Conservation (phyloP, 2,329 filamentous ascomycete species). For the Coleophoma crateriformis region DNA sequence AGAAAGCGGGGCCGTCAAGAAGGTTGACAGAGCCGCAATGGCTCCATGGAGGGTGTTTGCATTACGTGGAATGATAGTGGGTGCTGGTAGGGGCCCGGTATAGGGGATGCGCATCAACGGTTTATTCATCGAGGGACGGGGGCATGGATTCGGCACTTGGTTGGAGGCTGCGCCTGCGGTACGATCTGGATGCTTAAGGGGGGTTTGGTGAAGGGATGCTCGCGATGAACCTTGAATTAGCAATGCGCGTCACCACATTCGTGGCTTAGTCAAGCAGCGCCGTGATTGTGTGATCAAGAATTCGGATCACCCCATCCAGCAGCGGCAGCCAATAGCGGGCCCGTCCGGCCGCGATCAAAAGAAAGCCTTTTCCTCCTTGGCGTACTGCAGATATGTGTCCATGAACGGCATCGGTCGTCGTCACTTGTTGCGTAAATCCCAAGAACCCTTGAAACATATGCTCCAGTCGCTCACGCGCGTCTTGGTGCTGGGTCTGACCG, state of each 20-base stretch:
- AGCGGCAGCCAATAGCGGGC: too few species aligned
- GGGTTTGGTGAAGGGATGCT: too few species aligned
- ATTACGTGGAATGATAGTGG: slow-evolving; percentile 66
- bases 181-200: too few species aligned
- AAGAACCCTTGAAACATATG: slow-evolving; percentile 1
- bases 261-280: too few species aligned
- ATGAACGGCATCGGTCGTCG: neutral
- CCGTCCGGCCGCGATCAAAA: neutral
- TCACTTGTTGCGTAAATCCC: neutral
- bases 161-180: neutral
- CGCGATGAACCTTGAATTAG: too few species aligned
- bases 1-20: slow-evolving; percentile 61
- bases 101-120: slow-evolving; percentile 86
- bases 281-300: too few species aligned
- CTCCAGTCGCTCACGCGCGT: slow-evolving; percentile 13
- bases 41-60: slow-evolving; percentile 69
- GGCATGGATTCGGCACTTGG: slow-evolving; percentile 13
- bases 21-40: slow-evolving; percentile 68
- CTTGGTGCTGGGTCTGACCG: slow-evolving; percentile 14
- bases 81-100: slow-evolving; percentile 72
- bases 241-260: too few species aligned
- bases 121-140: slow-evolving; percentile 48
- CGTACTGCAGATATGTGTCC: neutral
- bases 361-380: neutral
- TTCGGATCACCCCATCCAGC: too few species aligned